A percentile compares a stretch with the other conserved stretches of the same genome.
Evolutionary conservation across 2,329 filamentous ascomycete genomes (phyloP).

Genomic region (Fusarium albosuccineum): DNA sequence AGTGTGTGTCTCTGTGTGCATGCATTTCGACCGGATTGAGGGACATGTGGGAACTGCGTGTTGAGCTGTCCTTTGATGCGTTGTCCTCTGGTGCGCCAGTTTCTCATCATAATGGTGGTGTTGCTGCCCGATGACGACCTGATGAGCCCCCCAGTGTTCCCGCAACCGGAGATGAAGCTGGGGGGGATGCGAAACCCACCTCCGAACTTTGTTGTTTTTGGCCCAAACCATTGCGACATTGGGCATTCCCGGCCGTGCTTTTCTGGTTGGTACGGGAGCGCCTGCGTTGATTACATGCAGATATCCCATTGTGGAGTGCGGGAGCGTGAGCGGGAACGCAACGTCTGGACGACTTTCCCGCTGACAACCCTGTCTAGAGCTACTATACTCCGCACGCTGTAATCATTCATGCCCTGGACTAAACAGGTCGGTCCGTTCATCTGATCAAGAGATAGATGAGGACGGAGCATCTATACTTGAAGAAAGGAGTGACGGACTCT

Average conservation of each 20-base stretch:
- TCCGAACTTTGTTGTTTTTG: not conserved
- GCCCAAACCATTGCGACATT: not conserved
- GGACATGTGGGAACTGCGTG: conserved; percentile 43
- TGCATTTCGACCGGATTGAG: conserved; percentile 35
- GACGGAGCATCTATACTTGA: conserved; percentile 19
- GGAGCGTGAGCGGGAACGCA: not conserved
- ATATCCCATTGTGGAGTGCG: conserved; percentile 9
- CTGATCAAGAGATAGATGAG: conserved; percentile 10
- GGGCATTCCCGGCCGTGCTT: not conserved
- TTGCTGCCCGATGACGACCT: conserved; percentile 49
- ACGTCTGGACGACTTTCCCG: not conserved
- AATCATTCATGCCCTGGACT: not conserved
- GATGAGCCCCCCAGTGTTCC: conserved; percentile 34
- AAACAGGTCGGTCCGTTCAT: conserved; percentile 9
- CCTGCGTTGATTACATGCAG: conserved; percentile 17
- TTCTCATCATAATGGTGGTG: conserved; percentile 38
- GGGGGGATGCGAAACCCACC: conserved; percentile 1
- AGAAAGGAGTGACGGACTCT: conserved; percentile 18
- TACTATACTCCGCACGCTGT: conserved; percentile 2
- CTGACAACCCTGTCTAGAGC: conserved; percentile 6
- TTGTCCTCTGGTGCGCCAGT: conserved; percentile 42
- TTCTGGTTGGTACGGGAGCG: conserved; percentile 2
- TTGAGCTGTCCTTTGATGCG: conserved; percentile 48
- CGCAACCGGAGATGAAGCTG: conserved; percentile 27
- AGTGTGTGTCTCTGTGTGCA: conserved; percentile 39